Evolutionary conservation across 345 rosid species (phyloP).

Genomic region (Ceriops decandra): DNA sequence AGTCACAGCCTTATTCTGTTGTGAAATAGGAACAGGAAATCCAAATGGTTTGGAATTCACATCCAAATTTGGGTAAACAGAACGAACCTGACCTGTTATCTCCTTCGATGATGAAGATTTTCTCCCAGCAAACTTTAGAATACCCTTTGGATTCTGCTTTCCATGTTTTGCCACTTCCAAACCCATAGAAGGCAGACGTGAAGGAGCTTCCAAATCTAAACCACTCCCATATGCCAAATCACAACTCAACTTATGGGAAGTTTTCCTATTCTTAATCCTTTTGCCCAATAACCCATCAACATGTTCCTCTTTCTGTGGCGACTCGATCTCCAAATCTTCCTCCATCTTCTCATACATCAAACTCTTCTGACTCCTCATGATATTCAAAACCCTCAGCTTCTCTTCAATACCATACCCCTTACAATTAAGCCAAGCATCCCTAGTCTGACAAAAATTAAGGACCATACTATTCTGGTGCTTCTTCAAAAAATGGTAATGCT

Average conservation of each 20-base stretch:
- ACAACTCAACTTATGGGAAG: constrained; percentile 38
- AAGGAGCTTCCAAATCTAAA: constrained; percentile 45
- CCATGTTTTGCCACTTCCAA: constrained; percentile 45
- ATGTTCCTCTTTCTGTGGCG: constrained; percentile 56
- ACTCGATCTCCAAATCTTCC: constrained; percentile 54
- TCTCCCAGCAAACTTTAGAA: constrained; percentile 46
- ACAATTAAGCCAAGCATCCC: constrained; percentile 86
- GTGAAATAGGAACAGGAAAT: constrained; percentile 36
- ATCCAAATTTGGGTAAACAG: constrained; percentile 44
- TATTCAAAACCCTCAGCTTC: constrained; percentile 83
- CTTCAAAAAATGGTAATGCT: constrained; percentile 77
- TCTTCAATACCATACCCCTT: constrained; percentile 81
- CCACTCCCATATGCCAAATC: constrained; percentile 37
- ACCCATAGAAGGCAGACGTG: constrained; percentile 34
- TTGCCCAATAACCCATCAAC: constrained; percentile 57
- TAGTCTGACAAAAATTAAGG: constrained; percentile 65
- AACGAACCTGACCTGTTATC: constrained; percentile 34
- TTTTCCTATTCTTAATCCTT: constrained; percentile 54
- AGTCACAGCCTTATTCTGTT: constrained; percentile 36
- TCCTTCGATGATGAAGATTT: constrained; percentile 43
- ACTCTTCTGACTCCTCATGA: constrained; percentile 75
- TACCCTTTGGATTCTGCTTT: constrained; percentile 61
- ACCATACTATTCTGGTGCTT: constrained; percentile 83
- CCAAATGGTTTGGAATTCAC: constrained; percentile 43
- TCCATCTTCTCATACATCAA: constrained; percentile 67